Percentiles rank a stretch among this genome's conserved stretches.
Conservation (phyloP, 2,329 filamentous ascomycete species). For the Alternaria triticimaculans region DNA sequence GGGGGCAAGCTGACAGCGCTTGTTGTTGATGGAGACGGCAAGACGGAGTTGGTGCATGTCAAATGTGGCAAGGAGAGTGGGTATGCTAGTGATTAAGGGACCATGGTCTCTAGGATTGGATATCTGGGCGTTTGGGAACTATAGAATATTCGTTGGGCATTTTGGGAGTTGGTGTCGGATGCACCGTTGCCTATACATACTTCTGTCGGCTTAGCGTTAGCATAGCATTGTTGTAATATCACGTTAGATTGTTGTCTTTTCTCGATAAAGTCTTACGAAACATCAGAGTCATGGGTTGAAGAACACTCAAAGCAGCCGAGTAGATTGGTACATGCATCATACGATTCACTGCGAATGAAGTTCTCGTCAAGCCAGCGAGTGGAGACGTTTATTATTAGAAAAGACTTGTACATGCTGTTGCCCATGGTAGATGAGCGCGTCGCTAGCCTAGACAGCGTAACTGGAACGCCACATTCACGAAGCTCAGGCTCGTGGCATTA, state of each 20-base stretch:
- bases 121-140: background rate
- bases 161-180: background rate
- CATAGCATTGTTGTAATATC: background rate
- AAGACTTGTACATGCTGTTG: background rate
- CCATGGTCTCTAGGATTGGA: background rate
- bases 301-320: background rate
- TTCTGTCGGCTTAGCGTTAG: background rate
- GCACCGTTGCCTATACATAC: background rate
- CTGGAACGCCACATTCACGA: background rate
- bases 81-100: conserved; percentile 25
- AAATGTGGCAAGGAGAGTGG: conserved; percentile 44
- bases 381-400: background rate
- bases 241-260: background rate
- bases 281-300: background rate
- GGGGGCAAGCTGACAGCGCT: conserved; percentile 79
- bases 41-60: conserved; percentile 46
- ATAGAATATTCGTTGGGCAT: background rate
- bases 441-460: background rate
- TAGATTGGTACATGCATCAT: background rate
- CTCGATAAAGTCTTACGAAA: background rate
- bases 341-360: background rate
- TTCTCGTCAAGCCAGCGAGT: background rate
- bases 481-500: background rate
- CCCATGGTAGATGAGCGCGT: background rate
- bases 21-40: conserved; percentile 67